A percentile compares a stretch with the other conserved stretches of the same genome.
Conservation (phyloP, 140 eudicot species). For the Anethum foeniculum region DNA sequence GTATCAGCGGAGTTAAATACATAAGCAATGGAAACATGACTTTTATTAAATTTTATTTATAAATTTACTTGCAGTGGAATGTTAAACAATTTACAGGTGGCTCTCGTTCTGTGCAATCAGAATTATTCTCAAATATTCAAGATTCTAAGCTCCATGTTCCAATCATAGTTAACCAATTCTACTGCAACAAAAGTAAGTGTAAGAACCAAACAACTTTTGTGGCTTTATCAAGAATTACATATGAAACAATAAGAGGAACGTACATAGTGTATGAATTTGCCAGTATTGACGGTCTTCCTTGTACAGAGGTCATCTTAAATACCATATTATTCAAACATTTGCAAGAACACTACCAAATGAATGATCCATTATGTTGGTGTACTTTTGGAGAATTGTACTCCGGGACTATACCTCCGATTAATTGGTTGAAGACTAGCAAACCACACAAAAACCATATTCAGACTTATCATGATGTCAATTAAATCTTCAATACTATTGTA, state of each 20-base stretch:
- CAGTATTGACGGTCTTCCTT: no score
- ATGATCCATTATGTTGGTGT: constrained; percentile 75
- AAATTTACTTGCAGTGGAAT: no score
- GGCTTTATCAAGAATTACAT: constrained; percentile 70
- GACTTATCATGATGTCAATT: no score
- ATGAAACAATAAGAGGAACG: constrained; percentile 74
- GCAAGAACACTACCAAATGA: constrained; percentile 54
- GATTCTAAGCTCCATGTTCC: no score
- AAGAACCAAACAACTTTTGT: constrained; percentile 75
- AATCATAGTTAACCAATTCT: constrained; percentile 82
- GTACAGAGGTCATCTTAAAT: constrained; percentile 44
- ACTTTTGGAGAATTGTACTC: constrained; percentile 65
- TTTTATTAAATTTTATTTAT: no score
- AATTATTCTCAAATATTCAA: constrained; percentile 75
- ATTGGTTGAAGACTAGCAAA: constrained; percentile 53
- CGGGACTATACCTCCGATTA: constrained; percentile 55
- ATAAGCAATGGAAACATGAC: no score
- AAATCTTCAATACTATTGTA: no score
- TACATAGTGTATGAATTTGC: constrained; percentile 61
- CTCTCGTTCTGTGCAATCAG: constrained; percentile 71
- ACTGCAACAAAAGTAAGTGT: constrained; percentile 81
- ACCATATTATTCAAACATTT: constrained; percentile 54
- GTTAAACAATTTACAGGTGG: constrained; percentile 52
- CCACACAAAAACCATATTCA: constrained; percentile 20
- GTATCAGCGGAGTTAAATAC: no score